These are phyloP conservation scores for Lentithecium fluviatile DNA, from an alignment of 495 filamentous ascomycete genomes.

Conservation along the genomic window DNA sequence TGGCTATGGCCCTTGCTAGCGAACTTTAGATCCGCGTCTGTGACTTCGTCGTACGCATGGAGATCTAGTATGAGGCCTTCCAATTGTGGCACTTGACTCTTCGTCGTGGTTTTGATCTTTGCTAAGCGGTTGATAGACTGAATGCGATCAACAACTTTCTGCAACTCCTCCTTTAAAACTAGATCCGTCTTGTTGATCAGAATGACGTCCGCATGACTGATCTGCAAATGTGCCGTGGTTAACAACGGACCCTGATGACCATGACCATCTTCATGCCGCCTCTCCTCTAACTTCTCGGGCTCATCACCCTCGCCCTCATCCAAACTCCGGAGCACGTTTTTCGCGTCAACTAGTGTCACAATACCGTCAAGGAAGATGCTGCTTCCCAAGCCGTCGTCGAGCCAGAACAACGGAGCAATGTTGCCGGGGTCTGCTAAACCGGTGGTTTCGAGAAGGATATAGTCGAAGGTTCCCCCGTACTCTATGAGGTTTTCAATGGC, in stretches of 20 bases:
- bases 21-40: constrained; percentile 57
- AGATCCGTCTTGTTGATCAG: constrained; percentile 94
- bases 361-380: constrained; percentile 96
- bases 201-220: constrained; percentile 94
- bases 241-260: constrained; percentile 62
- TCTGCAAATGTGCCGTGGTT: constrained; percentile 92
- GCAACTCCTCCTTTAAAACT: constrained; percentile 67
- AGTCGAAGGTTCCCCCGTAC: constrained; percentile 89
- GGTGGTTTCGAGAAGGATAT: constrained; percentile 95
- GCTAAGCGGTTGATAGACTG: constrained; percentile 86
- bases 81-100: constrained; percentile 74
- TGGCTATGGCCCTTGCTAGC: constrained; percentile 57
- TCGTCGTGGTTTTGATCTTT: constrained; percentile 74
- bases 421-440: constrained; percentile 95
- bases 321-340: constrained; percentile 78
- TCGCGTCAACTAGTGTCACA: constrained; percentile 92
- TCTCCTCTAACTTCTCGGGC: background rate
- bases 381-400: constrained; percentile 90
- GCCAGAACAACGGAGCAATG: constrained; percentile 94
- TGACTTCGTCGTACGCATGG: constrained; percentile 85
- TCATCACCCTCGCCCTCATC: constrained; percentile 58
- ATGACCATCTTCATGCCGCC: constrained; percentile 51
- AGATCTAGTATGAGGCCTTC: constrained; percentile 85
- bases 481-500: constrained; percentile 97
- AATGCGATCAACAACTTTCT: constrained; percentile 63